A percentile compares a stretch with the other conserved stretches of the same genome.
Conservation (phyloP, 441 rosid genomes). For the Melastoma candidum region DNA sequence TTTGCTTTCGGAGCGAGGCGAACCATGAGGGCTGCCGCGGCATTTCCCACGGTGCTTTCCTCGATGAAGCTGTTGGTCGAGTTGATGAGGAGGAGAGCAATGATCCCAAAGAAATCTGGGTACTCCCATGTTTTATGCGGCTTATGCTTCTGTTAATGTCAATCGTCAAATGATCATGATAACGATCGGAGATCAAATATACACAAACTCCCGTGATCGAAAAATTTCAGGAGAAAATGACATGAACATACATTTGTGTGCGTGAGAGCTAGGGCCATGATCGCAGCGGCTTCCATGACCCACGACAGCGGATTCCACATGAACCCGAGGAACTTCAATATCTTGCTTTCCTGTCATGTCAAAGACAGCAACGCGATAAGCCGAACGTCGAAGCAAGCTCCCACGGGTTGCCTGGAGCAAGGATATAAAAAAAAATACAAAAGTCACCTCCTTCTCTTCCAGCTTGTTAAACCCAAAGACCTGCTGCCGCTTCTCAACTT, state of each 20-base stretch:
- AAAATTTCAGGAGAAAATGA: too few relatives aligned
- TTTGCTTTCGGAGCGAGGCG: slow-evolving; percentile 56
- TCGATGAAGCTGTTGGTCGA: slow-evolving; percentile 55
- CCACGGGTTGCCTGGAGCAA: not conserved
- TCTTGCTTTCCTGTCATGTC: slow-evolving; percentile 15
- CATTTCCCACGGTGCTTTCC: slow-evolving; percentile 64
- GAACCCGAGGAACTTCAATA: slow-evolving; percentile 50
- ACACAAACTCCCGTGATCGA: too few relatives aligned
- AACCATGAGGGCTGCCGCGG: slow-evolving; percentile 68
- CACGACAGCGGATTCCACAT: slow-evolving; percentile 55
- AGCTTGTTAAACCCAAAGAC: slow-evolving; percentile 56
- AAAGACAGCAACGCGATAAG: not conserved
- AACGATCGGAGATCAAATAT: too few relatives aligned
- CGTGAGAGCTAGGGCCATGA: slow-evolving; percentile 53
- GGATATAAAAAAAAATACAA: not conserved
- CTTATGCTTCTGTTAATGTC: too few relatives aligned
- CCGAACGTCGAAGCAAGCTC: not conserved
- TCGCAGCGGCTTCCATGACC: slow-evolving; percentile 50
- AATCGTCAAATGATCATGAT: too few relatives aligned
- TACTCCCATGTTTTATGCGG: slow-evolving; percentile 23
- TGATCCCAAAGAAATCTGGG: slow-evolving; percentile 46
- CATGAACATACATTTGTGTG: slow-evolving; percentile 39
- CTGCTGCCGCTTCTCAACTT: slow-evolving; percentile 32
- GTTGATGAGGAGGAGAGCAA: slow-evolving; percentile 37
- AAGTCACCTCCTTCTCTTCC: slow-evolving; percentile 47